Base-by-base conservation (phyloP, 2,329 filamentous ascomycete genomes). In the Shiraia bambusicola region DNA sequence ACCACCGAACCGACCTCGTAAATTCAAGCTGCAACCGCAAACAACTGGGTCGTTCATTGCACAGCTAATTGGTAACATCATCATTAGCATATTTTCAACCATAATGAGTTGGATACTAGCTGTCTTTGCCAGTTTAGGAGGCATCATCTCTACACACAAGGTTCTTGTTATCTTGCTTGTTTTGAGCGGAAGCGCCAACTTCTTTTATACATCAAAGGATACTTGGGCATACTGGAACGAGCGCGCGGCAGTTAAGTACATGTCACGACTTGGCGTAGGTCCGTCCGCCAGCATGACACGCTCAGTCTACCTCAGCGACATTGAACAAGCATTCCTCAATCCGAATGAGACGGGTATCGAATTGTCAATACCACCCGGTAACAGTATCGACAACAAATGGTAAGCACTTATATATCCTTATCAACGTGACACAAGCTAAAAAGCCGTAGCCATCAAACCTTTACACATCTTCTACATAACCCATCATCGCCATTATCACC, bases 221-320 rank as follows among this genome's bases (percentile, higher is more conserved):
- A 80, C 81, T 6, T 82, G 83, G 56, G 76, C 79, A 2, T 97
- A 90, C 90, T 95, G 88, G 86, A 78, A 81, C 32, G 92, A 97
- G 70, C 81, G 89, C 42, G 84, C 81, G 45, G 89, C 91, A 1
- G 80, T 79, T 12, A 83, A 77, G 28, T 95, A 92, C 66, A 93
- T 98, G 89, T 75, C 76, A 25, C 78, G 84, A 10, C 72, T 97
- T 11, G 92, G 92, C 8, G 83, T 97, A 6, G 79, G 80, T 3
- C 88, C 91, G 6, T 86, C 94, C 54, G 69, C 78, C 14, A 79
- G 86, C 49, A 92, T 96, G 87, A 87, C 86, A 69, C 89, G 86
- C 66, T 83, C 88, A 7, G 82, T 98, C 17, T 95, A 93, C 63
- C 71, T 96, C 41, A 77, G 77, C 37, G 92, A 97, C 65, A 75